Base-by-base conservation (phyloP, 345 rosid species). In the Mallotus nudiflorus region DNA sequence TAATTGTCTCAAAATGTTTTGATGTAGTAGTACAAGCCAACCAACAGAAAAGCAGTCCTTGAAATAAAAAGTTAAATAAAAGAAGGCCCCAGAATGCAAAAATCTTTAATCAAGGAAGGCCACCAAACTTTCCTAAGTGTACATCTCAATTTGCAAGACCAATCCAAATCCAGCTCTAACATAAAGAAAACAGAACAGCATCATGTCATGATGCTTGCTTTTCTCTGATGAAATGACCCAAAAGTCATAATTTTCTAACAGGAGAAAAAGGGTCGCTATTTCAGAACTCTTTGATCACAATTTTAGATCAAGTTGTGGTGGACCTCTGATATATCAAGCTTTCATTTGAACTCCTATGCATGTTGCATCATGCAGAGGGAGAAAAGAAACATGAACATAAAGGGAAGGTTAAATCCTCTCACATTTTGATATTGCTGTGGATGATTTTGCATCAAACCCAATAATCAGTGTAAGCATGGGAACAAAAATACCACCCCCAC, bases 401-500 rank as follows among this genome's bases (percentile, higher is more conserved):
- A 6, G 19, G 44, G 39, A 8, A 11, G 40, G 13, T 29, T n/a
- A 39, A 25, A 51, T 52, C 51, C 13, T 27, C 73, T 73, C 75
- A 82, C 88, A 85, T 80, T 85, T 85, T 40, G 85, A 85, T 14
- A 85, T 57, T 18, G 88, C 85, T 5, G 84, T 78, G 3, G 88
- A 78, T 16, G 88, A 80, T 66, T 85, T 85, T 28, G 84, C 66
- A 55, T 85, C 86, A 39, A 85, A 85, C 2, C 88, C 85, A n/a
- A 82, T 71, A 22, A 82, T 76, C 16, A 85, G 66, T 14, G 80
- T 67, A 28, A 85, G 88, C 88, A 80, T 82, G 53, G 88, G 88
- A 69, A 85, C 80, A 64, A 75, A 85, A 69, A 82, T 84, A 58
- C 86, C 88, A 11, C 86, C 88, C 3, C 86, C 88, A 29, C 88